phyloP scores from a whole-genome alignment of 495 filamentous ascomycete species.

The Staphylotrichum longicolle region DNA sequence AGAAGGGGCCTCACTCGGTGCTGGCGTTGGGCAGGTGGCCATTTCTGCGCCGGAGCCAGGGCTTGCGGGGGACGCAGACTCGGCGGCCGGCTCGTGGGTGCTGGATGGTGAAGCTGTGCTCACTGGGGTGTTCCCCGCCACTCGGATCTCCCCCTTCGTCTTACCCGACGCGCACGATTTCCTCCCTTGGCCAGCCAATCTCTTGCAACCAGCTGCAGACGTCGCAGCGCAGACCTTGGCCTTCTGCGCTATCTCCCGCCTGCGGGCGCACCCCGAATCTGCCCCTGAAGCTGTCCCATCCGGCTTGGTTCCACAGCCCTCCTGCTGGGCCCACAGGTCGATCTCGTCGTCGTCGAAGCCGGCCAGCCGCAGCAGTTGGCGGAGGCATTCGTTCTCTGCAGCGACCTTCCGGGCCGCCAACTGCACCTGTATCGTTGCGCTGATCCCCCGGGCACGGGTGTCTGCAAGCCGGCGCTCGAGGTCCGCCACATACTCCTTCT shows the following conservation, averaged over 20 bases:
- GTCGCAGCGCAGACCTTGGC: not conserved
- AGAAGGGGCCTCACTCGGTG: not conserved
- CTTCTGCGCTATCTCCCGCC: conserved; percentile 1
- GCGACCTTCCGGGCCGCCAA: conserved; percentile 13
- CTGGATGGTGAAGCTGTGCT: not conserved
- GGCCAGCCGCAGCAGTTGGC: conserved; percentile 9
- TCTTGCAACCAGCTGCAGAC: not conserved
- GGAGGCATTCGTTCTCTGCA: conserved; percentile 13
- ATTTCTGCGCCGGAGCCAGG: not conserved
- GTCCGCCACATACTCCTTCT: conserved; percentile 18
- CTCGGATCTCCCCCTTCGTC: not conserved
- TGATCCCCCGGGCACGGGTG: conserved; percentile 6
- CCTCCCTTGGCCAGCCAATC: not conserved
- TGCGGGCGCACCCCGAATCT: not conserved
- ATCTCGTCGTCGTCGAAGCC: conserved; percentile 14
- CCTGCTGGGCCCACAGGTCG: conserved; percentile 5
- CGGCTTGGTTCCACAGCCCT: conserved; percentile 5
- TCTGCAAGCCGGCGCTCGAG: conserved; percentile 12
- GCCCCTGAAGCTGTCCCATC: not conserved
- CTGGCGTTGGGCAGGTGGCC: not conserved
- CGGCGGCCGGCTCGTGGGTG: not conserved
- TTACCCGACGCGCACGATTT: not conserved
- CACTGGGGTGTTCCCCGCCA: not conserved
- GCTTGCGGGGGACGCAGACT: not conserved
- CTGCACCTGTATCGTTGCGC: conserved; percentile 18